These are phyloP conservation scores for Pholiota molesta DNA, from an alignment of 768 basidiomycete genomes.

Conservation along the genomic window DNA sequence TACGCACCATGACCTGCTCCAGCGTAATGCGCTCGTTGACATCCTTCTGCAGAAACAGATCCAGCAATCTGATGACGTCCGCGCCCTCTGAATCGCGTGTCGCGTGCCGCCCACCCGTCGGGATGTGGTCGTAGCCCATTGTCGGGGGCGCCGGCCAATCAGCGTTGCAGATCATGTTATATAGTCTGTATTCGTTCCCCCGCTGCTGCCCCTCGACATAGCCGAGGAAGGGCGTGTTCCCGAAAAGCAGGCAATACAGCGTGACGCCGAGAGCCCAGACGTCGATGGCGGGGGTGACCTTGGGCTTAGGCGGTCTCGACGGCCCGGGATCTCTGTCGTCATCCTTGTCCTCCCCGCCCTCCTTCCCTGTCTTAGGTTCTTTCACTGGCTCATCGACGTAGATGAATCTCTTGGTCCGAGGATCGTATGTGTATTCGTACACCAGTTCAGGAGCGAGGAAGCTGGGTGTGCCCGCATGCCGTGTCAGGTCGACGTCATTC, in stretches of 20 bases:
- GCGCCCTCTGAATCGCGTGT: conserved; percentile 45
- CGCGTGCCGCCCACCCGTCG: conserved; percentile 61
- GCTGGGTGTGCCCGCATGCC: conserved; percentile 92
- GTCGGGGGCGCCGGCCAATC: conserved; percentile 68
- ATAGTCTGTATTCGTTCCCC: conserved; percentile 68
- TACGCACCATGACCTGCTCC: conserved; percentile 74
- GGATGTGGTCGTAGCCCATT: conserved; percentile 74
- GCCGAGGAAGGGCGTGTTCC: conserved; percentile 70
- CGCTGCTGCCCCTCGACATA: conserved; percentile 24
- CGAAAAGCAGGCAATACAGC: conserved; percentile 92
- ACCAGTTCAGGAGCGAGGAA: conserved; percentile 97
- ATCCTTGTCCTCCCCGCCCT: background rate
- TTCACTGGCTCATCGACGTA: conserved; percentile 22
- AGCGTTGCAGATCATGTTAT: conserved; percentile 75
- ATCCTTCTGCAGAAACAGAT: conserved; percentile 82
- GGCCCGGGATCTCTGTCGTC: background rate
- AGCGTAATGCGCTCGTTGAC: conserved; percentile 73
- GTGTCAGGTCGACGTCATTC: conserved; percentile 85
- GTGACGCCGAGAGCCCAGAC: conserved; percentile 98
- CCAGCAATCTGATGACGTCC: conserved; percentile 71
- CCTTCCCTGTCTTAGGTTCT: background rate
- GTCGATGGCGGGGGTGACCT: conserved; percentile 88
- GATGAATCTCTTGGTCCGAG: conserved; percentile 12
- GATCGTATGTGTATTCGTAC: conserved; percentile 54
- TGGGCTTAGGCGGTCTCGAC: conserved; percentile 43